A percentile compares a stretch with the other conserved stretches of the same genome.
These are phyloP conservation scores for Papiliotrema flavescens DNA, from an alignment of 1,284 basidiomycete species.

Conservation along the genomic window DNA sequence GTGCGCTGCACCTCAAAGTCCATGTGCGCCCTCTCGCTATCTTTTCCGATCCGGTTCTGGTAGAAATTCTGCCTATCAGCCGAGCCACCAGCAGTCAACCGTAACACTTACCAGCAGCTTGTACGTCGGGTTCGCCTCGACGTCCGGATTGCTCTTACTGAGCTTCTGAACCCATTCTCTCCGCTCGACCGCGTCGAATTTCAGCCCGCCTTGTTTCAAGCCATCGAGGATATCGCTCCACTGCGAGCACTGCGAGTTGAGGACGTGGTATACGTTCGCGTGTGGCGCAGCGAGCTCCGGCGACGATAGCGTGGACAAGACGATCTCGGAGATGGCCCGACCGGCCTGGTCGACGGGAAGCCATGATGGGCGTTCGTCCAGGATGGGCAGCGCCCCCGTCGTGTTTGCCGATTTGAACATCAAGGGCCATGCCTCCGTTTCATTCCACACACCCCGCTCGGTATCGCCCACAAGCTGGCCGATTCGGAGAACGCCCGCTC, in stretches of 20 bases:
- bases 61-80: slow-evolving; percentile 23
- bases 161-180: slow-evolving; percentile 55
- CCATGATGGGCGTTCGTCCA: slow-evolving; percentile 57
- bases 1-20: slow-evolving; percentile 33
- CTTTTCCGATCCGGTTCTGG: slow-evolving; percentile 29
- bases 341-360: slow-evolving; percentile 60
- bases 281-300: slow-evolving; percentile 24
- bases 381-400: slow-evolving; percentile 52
- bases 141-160: slow-evolving; percentile 50
- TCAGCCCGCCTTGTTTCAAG: slow-evolving; percentile 61
- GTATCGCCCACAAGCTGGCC: slow-evolving; percentile 57
- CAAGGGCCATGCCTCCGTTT: slow-evolving; percentile 56
- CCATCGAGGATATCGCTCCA: slow-evolving; percentile 62
- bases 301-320: slow-evolving; percentile 23
- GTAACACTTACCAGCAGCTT: slow-evolving; percentile 50
- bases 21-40: slow-evolving; percentile 23
- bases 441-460: slow-evolving; percentile 58
- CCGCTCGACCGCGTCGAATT: slow-evolving; percentile 68
- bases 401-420: slow-evolving; percentile 51
- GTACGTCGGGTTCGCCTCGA: slow-evolving; percentile 54
- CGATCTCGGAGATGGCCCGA: slow-evolving; percentile 55
- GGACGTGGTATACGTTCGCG: slow-evolving; percentile 65
- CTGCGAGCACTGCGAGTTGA: slow-evolving; percentile 52
- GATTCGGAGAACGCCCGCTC: slow-evolving; percentile 51
- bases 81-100: neutral